A percentile compares a stretch with the other conserved stretches of the same genome.
Conservation (phyloP, 345 rosid genomes). For the Citrus glauca region DNA sequence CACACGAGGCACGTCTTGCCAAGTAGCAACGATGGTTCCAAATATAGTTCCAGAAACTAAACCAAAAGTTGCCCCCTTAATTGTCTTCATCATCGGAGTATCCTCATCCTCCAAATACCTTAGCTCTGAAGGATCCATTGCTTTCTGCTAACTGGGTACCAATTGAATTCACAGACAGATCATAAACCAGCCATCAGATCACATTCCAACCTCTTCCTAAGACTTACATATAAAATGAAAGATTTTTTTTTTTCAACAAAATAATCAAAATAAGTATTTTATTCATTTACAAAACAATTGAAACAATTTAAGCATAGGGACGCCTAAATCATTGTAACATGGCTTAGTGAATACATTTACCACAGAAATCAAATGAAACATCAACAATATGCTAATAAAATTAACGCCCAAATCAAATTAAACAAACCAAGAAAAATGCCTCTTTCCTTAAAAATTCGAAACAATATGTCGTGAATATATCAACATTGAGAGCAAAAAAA, state of each 20-base stretch:
- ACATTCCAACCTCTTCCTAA: neutral
- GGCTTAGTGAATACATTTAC: neutral
- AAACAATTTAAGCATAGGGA: neutral
- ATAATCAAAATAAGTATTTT: neutral
- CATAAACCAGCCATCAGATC: neutral
- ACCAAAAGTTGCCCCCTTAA: slow-evolving; percentile 82
- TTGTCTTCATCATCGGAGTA: slow-evolving; percentile 65
- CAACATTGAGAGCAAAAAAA: neutral
- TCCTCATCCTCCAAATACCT: slow-evolving; percentile 88
- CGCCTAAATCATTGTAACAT: neutral
- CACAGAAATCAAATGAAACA: neutral
- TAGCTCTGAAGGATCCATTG: slow-evolving; percentile 76
- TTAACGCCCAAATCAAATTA: neutral
- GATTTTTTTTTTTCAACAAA: too few species aligned
- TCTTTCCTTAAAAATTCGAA: neutral
- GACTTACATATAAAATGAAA: too few species aligned
- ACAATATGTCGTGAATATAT: neutral
- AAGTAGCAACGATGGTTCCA: slow-evolving; percentile 84
- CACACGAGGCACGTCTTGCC: slow-evolving; percentile 96
- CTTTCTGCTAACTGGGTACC: slow-evolving; percentile 21
- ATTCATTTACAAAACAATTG: neutral
- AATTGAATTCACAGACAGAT: slow-evolving; percentile 1
- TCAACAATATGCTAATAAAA: neutral
- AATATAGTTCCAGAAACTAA: slow-evolving; percentile 79
- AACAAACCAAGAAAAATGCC: neutral